Base-by-base conservation (phyloP, 2,329 filamentous ascomycete genomes). In the Blumeriella jaapii region DNA sequence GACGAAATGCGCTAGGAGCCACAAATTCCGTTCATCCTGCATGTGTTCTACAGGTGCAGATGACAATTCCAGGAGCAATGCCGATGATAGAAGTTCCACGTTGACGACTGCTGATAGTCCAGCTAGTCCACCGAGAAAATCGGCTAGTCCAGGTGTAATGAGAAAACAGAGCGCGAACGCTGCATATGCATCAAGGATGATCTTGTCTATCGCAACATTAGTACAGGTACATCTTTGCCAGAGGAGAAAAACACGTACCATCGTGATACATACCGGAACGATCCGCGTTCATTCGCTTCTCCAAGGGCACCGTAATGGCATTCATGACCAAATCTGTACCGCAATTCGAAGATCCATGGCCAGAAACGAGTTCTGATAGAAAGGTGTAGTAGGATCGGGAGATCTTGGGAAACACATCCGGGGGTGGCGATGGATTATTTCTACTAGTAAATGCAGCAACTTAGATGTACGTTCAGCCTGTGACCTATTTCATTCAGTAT, bases 1-100 rank as follows among this genome's bases (percentile, higher is more conserved):
- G 40, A 82, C 68, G 44, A 79, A 78, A 48, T 82, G 74, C 10
- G 80, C 69, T 17, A 85, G 59, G 17, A 82, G 64, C 65, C 76
- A 78, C 24, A 84, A 56, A 23, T 74, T 66, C 7, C 60, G 57
- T 25, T 48, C 53, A 22, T 44, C 18, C 7, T 41, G 27, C 13
- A 52, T 40, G 13, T 45, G 38, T 18, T 44, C 32, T 17, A 42
- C 42, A 24, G 48, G 31, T 42, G 41, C 42, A 6, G 38, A 41
- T 19, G 48, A 40, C 15, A 48, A 50, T 19, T 47, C 42, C 12
- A 35, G 32, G 20, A 51, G 40, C 30, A 55, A 31, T 34, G 51
- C 46, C 20, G 42, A 42, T 29, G 51, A 55, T 17, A 57, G 39
- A 12, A 45, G 24, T 15, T 38, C 40, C 8, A 56, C 32, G 37